Conservation (phyloP, 148 eudicot species). For the Rhododendron henanense region DNA sequence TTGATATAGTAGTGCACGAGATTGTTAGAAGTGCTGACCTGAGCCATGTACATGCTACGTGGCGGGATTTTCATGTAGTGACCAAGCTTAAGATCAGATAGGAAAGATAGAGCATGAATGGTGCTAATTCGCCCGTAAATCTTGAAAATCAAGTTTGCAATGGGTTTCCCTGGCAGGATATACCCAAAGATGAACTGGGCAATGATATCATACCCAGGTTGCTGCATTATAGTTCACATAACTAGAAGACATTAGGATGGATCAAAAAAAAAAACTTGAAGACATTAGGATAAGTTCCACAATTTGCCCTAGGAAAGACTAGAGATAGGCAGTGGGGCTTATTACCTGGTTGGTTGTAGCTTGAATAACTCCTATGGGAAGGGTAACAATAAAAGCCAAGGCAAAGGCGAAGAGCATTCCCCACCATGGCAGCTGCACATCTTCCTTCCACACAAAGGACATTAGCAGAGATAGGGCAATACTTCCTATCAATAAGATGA, state of each 20-base stretch:
- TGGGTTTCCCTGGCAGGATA: slow-evolving; percentile 88
- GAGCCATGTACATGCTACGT: slow-evolving; percentile 85
- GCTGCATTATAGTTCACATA: slow-evolving; percentile 51
- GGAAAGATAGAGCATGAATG: slow-evolving; percentile 78
- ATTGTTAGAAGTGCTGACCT: slow-evolving; percentile 34
- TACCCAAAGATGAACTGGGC: slow-evolving; percentile 95
- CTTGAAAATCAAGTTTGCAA: slow-evolving; percentile 92
- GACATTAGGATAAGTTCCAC: background rate
- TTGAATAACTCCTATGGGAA: slow-evolving; percentile 97
- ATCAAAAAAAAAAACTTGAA: background rate
- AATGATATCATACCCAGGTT: slow-evolving; percentile 97
- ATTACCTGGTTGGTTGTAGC: slow-evolving; percentile 96
- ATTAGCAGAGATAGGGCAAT: slow-evolving; percentile 61
- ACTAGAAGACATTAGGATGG: background rate
- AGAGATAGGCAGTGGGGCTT: background rate
- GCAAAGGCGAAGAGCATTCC: slow-evolving; percentile 89
- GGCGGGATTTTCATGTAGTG: slow-evolving; percentile 99
- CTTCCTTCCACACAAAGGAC: slow-evolving; percentile 86
- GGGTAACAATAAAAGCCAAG: slow-evolving; percentile 83
- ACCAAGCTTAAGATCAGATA: slow-evolving; percentile 94
- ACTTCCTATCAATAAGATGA: slow-evolving; percentile 53
- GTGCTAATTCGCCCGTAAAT: slow-evolving; percentile 92
- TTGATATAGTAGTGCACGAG: background rate
- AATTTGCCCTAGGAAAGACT: background rate
- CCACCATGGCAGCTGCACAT: slow-evolving; percentile 99